These are phyloP conservation scores for Eucalyptus sideroxylon DNA, from an alignment of 345 rosid species.

Conservation along the genomic window DNA sequence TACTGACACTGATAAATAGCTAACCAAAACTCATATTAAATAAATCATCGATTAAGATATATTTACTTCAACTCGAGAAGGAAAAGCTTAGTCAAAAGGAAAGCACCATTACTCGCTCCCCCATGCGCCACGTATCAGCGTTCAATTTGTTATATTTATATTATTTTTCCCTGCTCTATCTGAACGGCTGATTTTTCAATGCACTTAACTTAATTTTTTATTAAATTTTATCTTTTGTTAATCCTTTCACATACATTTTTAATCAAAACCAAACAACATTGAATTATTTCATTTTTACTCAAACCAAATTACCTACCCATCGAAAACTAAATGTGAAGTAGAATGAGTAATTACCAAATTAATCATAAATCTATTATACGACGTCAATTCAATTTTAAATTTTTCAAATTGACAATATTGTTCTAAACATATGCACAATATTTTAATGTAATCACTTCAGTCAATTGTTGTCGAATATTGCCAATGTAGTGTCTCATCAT, in stretches of 20 bases:
- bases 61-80: background rate
- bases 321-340: background rate
- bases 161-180: background rate
- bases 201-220: background rate
- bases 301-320: background rate
- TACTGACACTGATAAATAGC: background rate
- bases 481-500: background rate
- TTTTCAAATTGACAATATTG: background rate
- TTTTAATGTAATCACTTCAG: background rate
- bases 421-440: background rate
- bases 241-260: background rate
- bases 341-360: background rate
- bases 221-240: background rate
- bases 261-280: background rate
- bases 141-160: background rate
- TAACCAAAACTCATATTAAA: background rate
- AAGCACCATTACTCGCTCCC: background rate
- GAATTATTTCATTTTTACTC: background rate
- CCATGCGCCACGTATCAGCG: background rate
- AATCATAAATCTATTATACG: background rate
- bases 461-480: background rate
- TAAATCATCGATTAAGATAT: constrained; percentile 44
- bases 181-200: background rate
- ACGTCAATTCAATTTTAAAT: background rate
- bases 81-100: background rate